Percentiles rank a stretch among this genome's conserved stretches.
Conservation (phyloP, 192 early-diverging fungal genomes). For the Coemansia sp. region DNA sequence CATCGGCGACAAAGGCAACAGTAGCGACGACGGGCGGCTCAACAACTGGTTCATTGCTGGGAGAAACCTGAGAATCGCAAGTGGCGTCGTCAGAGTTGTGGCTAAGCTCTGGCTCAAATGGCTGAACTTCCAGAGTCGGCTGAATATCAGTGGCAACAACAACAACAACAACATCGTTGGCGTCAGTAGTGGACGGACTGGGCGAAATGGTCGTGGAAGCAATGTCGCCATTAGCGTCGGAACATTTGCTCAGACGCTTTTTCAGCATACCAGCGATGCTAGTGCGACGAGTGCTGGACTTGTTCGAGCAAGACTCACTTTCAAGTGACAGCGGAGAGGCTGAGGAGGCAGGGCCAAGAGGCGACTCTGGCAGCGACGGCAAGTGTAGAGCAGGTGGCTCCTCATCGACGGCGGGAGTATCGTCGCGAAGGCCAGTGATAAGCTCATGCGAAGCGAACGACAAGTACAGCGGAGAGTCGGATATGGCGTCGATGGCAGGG, state of each 20-base stretch:
- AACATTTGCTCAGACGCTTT: conserved; percentile 22
- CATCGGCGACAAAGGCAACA: neutral
- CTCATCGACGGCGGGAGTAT: neutral
- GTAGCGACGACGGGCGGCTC: neutral
- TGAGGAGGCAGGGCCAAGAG: neutral
- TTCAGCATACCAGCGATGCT: conserved; percentile 46
- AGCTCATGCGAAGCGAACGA: neutral
- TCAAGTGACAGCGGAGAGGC: neutral
- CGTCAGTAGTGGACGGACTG: neutral
- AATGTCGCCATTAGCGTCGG: conserved; percentile 13
- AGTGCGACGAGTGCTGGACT: conserved; percentile 24
- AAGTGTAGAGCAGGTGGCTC: neutral
- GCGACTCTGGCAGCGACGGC: neutral
- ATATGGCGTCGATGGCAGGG: conserved; percentile 34
- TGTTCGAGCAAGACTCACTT: conserved; percentile 2
- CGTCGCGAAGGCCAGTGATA: neutral
- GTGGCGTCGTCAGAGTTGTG: conserved; percentile 8
- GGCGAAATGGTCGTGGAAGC: neutral
- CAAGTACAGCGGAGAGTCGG: conserved; percentile 31
- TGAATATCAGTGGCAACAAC: neutral
- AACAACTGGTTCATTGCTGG: neutral
- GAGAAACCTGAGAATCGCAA: neutral
- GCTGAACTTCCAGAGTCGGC: neutral
- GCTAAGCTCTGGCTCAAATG: neutral
- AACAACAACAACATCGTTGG: neutral